Evolutionary conservation across 305 asterid species (phyloP).

Genomic region (Plantago coronopus): DNA sequence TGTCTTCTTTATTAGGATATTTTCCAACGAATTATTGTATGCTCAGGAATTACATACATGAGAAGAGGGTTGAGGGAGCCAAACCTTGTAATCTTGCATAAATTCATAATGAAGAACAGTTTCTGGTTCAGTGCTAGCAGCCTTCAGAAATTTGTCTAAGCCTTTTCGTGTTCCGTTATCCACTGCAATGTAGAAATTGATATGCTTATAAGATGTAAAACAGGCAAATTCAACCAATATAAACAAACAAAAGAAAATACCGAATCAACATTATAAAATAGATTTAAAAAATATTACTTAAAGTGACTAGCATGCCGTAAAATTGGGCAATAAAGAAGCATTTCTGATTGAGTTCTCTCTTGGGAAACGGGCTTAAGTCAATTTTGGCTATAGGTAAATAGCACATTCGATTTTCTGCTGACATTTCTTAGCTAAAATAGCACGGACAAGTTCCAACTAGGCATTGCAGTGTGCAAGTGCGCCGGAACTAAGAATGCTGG

Average conservation of each 20-base stretch:
- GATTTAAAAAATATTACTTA: neutral
- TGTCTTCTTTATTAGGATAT: neutral
- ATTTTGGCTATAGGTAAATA: no score
- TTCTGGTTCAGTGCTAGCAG: constrained; percentile 97
- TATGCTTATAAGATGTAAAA: constrained; percentile 11
- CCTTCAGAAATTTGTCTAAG: constrained; percentile 88
- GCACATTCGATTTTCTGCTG: no score
- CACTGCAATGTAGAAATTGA: constrained; percentile 42
- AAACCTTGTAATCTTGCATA: constrained; percentile 99
- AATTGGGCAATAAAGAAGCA: no score
- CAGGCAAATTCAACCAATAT: constrained; percentile 16
- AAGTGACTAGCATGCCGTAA: constrained; percentile 3
- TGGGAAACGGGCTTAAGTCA: no score
- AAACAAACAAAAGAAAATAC: neutral
- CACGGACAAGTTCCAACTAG: no score
- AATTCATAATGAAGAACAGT: constrained; percentile 96
- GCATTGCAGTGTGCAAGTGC: no score
- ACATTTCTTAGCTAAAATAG: no score
- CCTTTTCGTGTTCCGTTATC: constrained; percentile 96
- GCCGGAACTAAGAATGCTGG: constrained; percentile 7
- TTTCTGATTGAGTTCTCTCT: no score
- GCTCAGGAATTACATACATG: constrained; percentile 6
- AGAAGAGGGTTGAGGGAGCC: constrained; percentile 8
- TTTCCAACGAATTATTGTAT: neutral
- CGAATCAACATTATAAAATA: neutral